Evolutionary conservation across 2,329 filamentous ascomycete species (phyloP), one percentile per base, ranked within the genome.

Genomic region (Claviceps africana): DNA sequence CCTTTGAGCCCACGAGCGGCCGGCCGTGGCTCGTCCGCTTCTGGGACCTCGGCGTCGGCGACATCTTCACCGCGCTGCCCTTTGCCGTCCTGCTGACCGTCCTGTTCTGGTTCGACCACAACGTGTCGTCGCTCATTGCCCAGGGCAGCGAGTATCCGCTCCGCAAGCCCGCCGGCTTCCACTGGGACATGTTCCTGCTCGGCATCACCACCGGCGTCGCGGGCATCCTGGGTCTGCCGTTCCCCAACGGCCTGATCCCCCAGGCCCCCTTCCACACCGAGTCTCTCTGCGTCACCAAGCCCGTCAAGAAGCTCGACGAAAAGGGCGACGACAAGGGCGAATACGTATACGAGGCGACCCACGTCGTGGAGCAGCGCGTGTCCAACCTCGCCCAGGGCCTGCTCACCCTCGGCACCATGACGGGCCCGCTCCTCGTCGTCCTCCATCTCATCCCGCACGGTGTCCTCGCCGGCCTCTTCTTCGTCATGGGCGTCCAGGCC

Each of bases 41-140:
- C 60, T 93, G 88, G 87, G 76, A 91, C 57, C 75, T 94, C 51
- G 72, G 71, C 46, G 79, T 85, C 6, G 76, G 75, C 0, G 83
- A 94, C 53, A 75, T 93, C 7, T 95, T 95, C 63, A 72, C 89
- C 44, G 88, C 89, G 1, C 77, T 94, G n/a, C 89, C 89, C 0
- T 95, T 95, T 69, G 88, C 87, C 0, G 62, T 94, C 35, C 72
- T 95, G 1, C 72, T 95, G 17, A 95, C 88, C 0, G 82, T 94
- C 22, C 70, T 95, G 4, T 95, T 95, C 64, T 94, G 85, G 71
- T 94, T 93, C 64, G 88, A 94, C 62, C 88, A 94, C 62, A 94
- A 93, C 59, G 86, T 90, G 1, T 90, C 86, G 0, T 88, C 86
- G 6, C 77, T 91, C 31, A 90, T 90, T 51, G 85, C 86, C 11